A percentile compares a stretch with the other conserved stretches of the same genome.
Conservation (phyloP, 371 early-diverging fungal species). For the Neoconidiobolus thromboides region DNA sequence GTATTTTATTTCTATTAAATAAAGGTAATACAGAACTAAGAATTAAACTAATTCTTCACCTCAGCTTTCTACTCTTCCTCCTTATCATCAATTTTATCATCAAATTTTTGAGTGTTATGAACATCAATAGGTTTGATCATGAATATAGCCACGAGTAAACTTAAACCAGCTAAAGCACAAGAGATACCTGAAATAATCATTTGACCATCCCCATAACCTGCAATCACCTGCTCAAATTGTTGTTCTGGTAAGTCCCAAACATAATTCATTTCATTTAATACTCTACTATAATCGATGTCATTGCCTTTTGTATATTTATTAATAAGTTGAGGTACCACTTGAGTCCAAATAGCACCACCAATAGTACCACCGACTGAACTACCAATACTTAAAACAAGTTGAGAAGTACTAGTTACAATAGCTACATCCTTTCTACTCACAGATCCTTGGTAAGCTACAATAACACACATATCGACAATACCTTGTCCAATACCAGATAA, state of each 20-base stretch:
- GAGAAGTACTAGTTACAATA: not conserved
- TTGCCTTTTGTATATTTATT: not conserved
- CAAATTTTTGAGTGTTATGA: not conserved
- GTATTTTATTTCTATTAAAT: too few species aligned
- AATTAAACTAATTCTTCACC: too few species aligned
- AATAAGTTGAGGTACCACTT: not conserved
- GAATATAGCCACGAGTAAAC: not conserved
- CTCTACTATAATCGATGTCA: not conserved
- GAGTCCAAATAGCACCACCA: not conserved
- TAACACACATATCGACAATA: not conserved
- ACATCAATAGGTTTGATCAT: not conserved
- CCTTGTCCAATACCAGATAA: not conserved
- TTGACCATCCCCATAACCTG: not conserved
- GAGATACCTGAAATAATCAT: not conserved
- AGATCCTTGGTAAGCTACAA: not conserved
- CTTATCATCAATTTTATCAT: not conserved
- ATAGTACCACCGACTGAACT: not conserved
- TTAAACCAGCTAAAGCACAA: not conserved
- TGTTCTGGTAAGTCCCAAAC: not conserved
- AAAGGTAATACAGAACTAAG: too few species aligned
- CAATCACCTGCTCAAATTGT: not conserved
- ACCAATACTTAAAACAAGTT: not conserved
- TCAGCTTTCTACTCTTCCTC: too few species aligned
- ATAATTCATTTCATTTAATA: not conserved
- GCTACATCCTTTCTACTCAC: not conserved